These are phyloP conservation scores for Candida chilensis DNA, from an alignment of 805 yeast genomes.

Conservation along the genomic window DNA sequence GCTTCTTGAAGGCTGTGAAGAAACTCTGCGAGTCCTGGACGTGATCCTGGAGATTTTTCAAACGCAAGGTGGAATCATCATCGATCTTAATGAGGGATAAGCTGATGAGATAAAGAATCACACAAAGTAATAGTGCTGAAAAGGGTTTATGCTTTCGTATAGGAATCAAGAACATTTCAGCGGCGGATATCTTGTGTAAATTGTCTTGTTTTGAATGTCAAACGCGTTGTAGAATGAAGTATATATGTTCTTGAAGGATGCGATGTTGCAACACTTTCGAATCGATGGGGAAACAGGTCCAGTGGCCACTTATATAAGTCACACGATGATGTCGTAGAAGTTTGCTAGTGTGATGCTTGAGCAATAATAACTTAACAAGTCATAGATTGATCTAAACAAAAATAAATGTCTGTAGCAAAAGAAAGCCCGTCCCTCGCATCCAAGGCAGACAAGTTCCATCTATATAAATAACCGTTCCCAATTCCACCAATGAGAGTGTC, in stretches of 20 bases:
- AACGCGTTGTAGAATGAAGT: not conserved
- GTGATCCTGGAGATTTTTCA: not conserved
- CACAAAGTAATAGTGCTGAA: not conserved
- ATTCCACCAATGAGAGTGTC: too few relatives aligned
- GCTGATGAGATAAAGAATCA: not conserved
- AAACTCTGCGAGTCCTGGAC: not conserved
- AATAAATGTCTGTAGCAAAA: too few relatives aligned
- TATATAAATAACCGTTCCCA: too few relatives aligned
- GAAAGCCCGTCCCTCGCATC: too few relatives aligned
- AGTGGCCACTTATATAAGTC: not conserved
- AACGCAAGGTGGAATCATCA: not conserved
- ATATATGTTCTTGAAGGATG: too few relatives aligned
- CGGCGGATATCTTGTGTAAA: not conserved
- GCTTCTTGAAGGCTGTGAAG: not conserved
- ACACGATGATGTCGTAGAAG: not conserved
- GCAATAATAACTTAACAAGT: too few relatives aligned
- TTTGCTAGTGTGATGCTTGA: too few relatives aligned
- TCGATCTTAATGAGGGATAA: not conserved
- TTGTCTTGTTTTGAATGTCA: not conserved
- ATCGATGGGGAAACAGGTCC: not conserved
- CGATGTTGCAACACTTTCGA: too few relatives aligned
- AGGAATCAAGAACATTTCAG: not conserved
- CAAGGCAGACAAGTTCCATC: too few relatives aligned
- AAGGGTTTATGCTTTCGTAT: not conserved
- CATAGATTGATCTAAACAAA: too few relatives aligned